A percentile compares a stretch with the other conserved stretches of the same genome.
phyloP scores from a whole-genome alignment of 2,329 filamentous ascomycete species.

The Stemphylium beticola region DNA sequence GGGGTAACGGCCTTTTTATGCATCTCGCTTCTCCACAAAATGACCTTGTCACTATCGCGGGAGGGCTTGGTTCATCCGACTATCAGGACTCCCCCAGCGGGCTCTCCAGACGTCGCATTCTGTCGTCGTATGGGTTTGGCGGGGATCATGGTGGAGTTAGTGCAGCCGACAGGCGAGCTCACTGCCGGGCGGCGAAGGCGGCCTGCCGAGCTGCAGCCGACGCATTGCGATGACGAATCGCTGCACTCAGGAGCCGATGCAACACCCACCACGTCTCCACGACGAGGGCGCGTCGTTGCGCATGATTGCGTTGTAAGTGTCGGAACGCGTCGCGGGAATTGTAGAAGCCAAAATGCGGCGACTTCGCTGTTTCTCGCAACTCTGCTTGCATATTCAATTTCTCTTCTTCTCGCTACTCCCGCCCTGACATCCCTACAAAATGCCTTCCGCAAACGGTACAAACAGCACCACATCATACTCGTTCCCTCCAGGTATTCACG shows the following conservation, averaged over 20 bases:
- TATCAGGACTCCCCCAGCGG: constrained; percentile 21
- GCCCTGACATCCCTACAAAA: constrained; percentile 13
- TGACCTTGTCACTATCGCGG: constrained; percentile 17
- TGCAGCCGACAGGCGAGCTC: constrained; percentile 7
- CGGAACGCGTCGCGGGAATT: constrained; percentile 26
- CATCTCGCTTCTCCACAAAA: constrained; percentile 28
- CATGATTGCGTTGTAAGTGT: constrained; percentile 20
- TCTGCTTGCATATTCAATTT: too few species aligned
- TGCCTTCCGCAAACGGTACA: constrained; percentile 42
- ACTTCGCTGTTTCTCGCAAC: constrained; percentile 3
- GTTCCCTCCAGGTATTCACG: constrained; percentile 61
- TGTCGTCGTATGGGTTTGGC: constrained; percentile 17
- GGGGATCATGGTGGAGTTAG: constrained; percentile 9
- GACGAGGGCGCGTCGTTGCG: constrained; percentile 1
- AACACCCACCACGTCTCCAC: constrained; percentile 2
- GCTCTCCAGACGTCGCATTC: constrained; percentile 24
- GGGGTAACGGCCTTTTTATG: constrained; percentile 32
- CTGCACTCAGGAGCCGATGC: neutral
- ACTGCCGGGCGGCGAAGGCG: neutral
- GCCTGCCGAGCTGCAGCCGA: constrained; percentile 1
- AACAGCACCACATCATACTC: constrained; percentile 41
- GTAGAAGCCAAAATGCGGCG: constrained; percentile 22
- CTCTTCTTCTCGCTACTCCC: neutral
- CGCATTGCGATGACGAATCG: constrained; percentile 14
- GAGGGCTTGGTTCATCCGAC: constrained; percentile 17